Evolutionary conservation across 2,329 filamentous ascomycete genomes (phyloP).

Genomic region (Westerdykella aurantiaca): DNA sequence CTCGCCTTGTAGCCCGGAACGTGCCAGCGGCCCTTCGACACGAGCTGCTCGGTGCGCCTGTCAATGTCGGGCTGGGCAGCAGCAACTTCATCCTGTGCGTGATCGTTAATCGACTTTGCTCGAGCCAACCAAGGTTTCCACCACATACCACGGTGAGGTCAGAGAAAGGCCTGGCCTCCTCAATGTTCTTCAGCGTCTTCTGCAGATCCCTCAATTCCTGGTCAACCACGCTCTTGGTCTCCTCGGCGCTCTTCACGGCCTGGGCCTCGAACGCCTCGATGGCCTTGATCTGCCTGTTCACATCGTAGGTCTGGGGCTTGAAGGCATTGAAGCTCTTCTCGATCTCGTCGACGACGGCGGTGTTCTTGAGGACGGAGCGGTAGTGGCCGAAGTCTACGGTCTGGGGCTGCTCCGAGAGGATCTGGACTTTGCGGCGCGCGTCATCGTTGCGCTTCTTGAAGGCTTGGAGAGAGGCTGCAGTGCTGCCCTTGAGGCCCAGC

Average conservation of each 20-base stretch:
- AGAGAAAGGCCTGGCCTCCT: slow-evolving; percentile 90
- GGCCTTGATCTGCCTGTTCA: slow-evolving; percentile 89
- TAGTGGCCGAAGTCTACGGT: slow-evolving; percentile 91
- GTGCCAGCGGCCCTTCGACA: slow-evolving; percentile 96
- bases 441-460: slow-evolving; percentile 99
- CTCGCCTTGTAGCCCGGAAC: slow-evolving; percentile 98
- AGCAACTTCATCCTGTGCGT: slow-evolving; percentile 78
- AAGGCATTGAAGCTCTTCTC: slow-evolving; percentile 91
- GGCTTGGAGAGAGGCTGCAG: slow-evolving; percentile 79
- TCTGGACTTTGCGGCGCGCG: slow-evolving; percentile 84
- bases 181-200: slow-evolving; percentile 95
- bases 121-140: neutral
- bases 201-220: slow-evolving; percentile 88
- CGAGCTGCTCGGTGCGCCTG: slow-evolving; percentile 89
- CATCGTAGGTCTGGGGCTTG: slow-evolving; percentile 90
- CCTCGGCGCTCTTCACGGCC: slow-evolving; percentile 93
- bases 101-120: too few relatives aligned
- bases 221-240: slow-evolving; percentile 94
- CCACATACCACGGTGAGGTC: slow-evolving; percentile 91
- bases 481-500: slow-evolving; percentile 93
- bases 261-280: slow-evolving; percentile 97
- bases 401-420: slow-evolving; percentile 77
- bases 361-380: slow-evolving; percentile 91
- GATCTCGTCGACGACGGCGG: slow-evolving; percentile 90
- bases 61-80: slow-evolving; percentile 94